Evolutionary conservation across 352 stramenopile species (phyloP).

Genomic region (Globisporangium canariense): DNA sequence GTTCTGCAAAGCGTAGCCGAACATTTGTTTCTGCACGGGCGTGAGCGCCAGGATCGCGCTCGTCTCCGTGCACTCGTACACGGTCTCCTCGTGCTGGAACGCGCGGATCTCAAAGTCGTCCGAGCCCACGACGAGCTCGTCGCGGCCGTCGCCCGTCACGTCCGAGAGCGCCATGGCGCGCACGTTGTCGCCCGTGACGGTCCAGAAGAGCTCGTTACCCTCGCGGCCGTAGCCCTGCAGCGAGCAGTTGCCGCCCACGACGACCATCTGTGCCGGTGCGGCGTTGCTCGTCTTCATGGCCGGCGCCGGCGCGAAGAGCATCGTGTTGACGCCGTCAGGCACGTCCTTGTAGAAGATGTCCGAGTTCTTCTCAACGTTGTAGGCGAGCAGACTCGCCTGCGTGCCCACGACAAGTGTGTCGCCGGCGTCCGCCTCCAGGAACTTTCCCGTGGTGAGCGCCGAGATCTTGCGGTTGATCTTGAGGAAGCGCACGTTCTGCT

Average conservation of each 20-base stretch:
- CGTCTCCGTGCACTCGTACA: slow-evolving; percentile 88
- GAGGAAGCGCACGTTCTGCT: slow-evolving; percentile 78
- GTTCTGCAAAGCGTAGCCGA: slow-evolving; percentile 89
- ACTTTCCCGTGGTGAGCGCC: slow-evolving; percentile 69
- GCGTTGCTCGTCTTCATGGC: slow-evolving; percentile 29
- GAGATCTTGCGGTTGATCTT: slow-evolving; percentile 92
- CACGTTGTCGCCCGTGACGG: slow-evolving; percentile 90
- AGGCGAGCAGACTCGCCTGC: slow-evolving; percentile 87
- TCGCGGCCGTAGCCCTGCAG: slow-evolving; percentile 84
- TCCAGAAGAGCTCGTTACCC: slow-evolving; percentile 88
- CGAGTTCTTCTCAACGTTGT: slow-evolving; percentile 92
- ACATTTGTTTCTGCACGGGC: slow-evolving; percentile 66
- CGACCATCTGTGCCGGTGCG: slow-evolving; percentile 59
- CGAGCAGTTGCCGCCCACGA: slow-evolving; percentile 92
- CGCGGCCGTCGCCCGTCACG: slow-evolving; percentile 55
- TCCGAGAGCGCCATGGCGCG: slow-evolving; percentile 77
- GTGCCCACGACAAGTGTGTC: slow-evolving; percentile 90
- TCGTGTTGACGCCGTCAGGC: slow-evolving; percentile 80
- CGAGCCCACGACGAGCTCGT: slow-evolving; percentile 86
- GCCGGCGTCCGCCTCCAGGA: slow-evolving; percentile 43
- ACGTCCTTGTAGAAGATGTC: slow-evolving; percentile 93
- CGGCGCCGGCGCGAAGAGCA: slow-evolving; percentile 65
- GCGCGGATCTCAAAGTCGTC: slow-evolving; percentile 91
- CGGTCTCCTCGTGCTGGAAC: slow-evolving; percentile 88
- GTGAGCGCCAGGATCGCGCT: slow-evolving; percentile 70